Conservation (phyloP, 2,329 filamentous ascomycete species). For the Aspergillus glaucus region DNA sequence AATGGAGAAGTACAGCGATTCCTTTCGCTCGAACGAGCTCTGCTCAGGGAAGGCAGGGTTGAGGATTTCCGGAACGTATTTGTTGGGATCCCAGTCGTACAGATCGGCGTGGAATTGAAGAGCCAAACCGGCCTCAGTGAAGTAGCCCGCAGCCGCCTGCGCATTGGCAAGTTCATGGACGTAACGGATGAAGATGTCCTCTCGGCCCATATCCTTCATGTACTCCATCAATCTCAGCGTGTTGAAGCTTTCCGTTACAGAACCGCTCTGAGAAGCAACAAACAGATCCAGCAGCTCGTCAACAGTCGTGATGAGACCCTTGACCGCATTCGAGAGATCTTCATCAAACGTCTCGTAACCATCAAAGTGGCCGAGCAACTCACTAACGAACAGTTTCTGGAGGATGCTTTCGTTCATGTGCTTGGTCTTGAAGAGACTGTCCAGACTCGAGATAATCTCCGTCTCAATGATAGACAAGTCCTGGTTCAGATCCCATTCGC, state of each 20-base stretch:
- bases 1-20: conserved; percentile 86
- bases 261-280: conserved; percentile 78
- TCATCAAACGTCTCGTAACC: conserved; percentile 64
- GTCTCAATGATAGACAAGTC: conserved; percentile 87
- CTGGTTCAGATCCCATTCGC: conserved; percentile 93
- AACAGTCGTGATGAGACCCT: conserved; percentile 73
- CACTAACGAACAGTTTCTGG: conserved; percentile 85
- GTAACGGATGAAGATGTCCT: conserved; percentile 93
- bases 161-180: conserved; percentile 82
- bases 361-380: conserved; percentile 75
- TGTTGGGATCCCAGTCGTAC: conserved; percentile 80
- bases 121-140: conserved; percentile 81
- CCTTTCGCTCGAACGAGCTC: conserved; percentile 85
- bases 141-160: conserved; percentile 69
- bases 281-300: conserved; percentile 88
- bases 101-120: conserved; percentile 85
- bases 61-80: conserved; percentile 56
- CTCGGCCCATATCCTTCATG: conserved; percentile 90
- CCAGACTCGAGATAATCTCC: conserved; percentile 91
- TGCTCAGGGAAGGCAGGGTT: conserved; percentile 79
- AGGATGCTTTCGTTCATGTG: conserved; percentile 79
- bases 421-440: conserved; percentile 83
- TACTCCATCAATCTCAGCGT: conserved; percentile 91
- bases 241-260: conserved; percentile 73
- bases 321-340: conserved; percentile 67